phyloP scores from a whole-genome alignment of 805 yeast species.

The Starmerella stellata region DNA sequence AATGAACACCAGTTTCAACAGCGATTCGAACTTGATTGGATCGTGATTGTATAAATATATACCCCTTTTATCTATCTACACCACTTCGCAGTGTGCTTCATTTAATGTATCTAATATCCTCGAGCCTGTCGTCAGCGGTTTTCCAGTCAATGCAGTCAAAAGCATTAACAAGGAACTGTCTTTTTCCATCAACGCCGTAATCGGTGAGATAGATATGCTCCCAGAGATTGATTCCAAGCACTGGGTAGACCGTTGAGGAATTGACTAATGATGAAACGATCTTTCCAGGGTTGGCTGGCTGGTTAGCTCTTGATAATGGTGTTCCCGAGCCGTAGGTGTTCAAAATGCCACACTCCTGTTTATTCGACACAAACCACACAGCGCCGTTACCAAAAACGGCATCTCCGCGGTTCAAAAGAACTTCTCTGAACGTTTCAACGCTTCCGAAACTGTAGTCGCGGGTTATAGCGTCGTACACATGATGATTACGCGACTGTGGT shows the following conservation, averaged over 20 bases:
- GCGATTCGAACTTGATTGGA: too few species aligned
- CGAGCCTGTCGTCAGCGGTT: constrained; percentile 14
- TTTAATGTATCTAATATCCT: not conserved
- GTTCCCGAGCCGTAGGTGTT: constrained; percentile 89
- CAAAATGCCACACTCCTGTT: constrained; percentile 36
- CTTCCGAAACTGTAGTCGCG: constrained; percentile 48
- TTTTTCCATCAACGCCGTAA: constrained; percentile 65
- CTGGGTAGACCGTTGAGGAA: constrained; percentile 27
- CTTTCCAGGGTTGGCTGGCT: not conserved
- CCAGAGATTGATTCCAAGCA: constrained; percentile 68
- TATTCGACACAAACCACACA: constrained; percentile 67
- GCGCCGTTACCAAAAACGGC: constrained; percentile 80
- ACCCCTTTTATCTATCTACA: too few species aligned
- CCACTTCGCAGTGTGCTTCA: too few species aligned
- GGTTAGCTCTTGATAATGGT: constrained; percentile 32
- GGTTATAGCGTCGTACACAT: constrained; percentile 9
- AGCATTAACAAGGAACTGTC: constrained; percentile 49
- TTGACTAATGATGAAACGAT: not conserved
- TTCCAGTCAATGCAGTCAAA: constrained; percentile 78
- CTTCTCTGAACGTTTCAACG: constrained; percentile 53
- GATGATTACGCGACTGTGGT: constrained; percentile 2
- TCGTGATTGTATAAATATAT: too few species aligned
- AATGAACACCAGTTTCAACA: not conserved
- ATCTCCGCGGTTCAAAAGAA: constrained; percentile 50
- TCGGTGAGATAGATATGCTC: constrained; percentile 68